These are phyloP conservation scores for Lavandula angustifolia DNA, from an alignment of 257 asterid genomes.

Conservation along the genomic window DNA sequence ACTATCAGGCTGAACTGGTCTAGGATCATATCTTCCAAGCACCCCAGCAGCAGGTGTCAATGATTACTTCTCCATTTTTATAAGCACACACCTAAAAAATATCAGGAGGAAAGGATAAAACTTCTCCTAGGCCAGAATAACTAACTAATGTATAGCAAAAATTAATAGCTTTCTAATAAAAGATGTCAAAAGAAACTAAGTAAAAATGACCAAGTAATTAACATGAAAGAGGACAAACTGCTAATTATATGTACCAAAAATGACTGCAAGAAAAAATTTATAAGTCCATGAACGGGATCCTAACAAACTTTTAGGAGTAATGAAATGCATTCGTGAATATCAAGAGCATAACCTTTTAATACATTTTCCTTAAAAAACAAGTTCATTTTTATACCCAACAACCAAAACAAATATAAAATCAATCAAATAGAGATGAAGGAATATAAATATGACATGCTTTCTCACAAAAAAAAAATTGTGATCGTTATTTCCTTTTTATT, in stretches of 20 bases:
- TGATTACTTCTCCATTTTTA: constrained; percentile 93
- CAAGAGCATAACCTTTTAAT: constrained; percentile 13
- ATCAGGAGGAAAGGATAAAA: constrained; percentile 12
- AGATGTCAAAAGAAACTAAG: constrained; percentile 4
- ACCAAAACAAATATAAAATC: constrained; percentile 19
- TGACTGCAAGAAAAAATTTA: not conserved
- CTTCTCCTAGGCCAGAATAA: constrained; percentile 7
- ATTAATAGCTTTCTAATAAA: constrained; percentile 10
- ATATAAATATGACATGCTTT: not conserved
- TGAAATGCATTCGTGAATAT: constrained; percentile 4
- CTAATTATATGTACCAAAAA: constrained; percentile 8
- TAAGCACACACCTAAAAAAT: constrained; percentile 85
- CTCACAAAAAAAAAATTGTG: not conserved
- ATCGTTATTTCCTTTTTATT: not conserved
- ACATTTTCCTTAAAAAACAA: not conserved
- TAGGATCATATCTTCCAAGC: constrained; percentile 97
- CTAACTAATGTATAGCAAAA: constrained; percentile 11
- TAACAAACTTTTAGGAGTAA: constrained; percentile 18
- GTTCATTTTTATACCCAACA: constrained; percentile 5
- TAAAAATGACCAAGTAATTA: not conserved
- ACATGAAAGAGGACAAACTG: constrained; percentile 1
- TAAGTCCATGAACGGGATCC: constrained; percentile 10
- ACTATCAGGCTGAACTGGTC: constrained; percentile 98
- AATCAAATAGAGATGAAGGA: not conserved
- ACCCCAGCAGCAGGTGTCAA: constrained; percentile 98